Evolutionary conservation across 2,329 filamentous ascomycete genomes (phyloP), one percentile per base, ranked within the genome.

Genomic region (Proliferodiscus dingleyae): DNA sequence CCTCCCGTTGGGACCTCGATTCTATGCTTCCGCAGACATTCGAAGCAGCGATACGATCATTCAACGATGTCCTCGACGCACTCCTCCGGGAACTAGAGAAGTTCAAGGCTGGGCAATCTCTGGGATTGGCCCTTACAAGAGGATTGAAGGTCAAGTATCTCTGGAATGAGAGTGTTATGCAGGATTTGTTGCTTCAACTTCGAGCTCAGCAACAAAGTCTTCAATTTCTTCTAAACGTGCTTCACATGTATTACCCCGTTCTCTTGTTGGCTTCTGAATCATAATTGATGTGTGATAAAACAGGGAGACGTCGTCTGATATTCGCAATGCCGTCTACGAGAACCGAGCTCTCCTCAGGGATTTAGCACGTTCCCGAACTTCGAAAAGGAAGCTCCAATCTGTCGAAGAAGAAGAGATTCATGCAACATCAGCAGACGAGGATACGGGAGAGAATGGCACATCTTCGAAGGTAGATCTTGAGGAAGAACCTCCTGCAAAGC

Each of bases 101-200:
- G n/a, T 47, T 18, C 5, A 24, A 18, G 32, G 10, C 4, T 16
- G 16, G 11, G 15, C 36, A 21, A 16, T 21, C 19, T 7, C n/a
- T n/a, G n/a, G n/a, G n/a, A n/a, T n/a, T n/a, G n/a, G 16, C 5
- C 6, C 10, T n/a, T 9, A 8, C 10, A 16, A 36, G 6, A 9
- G n/a, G 19, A 41, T 16, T 18, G 21, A 48, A 46, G 16, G 26
- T 49, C n/a, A 39, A 42, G 21, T 19, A 49, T 16, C 32, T 53
- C 2, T 53, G 51, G 51, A 49, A 49, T 30, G 47, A 49, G 16
- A 41, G 46, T 33, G 24, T 19, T 2, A 51, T 53, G 51, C 33
- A 42, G 28, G 33, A 46, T 21, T 28, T 44, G 18, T 29, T 48
- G 2, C 29, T 10, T 8, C 43, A 51, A 16, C 21, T 53, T 6